Conservation (phyloP, 169 alveolate species). For the Babesia bovis region DNA sequence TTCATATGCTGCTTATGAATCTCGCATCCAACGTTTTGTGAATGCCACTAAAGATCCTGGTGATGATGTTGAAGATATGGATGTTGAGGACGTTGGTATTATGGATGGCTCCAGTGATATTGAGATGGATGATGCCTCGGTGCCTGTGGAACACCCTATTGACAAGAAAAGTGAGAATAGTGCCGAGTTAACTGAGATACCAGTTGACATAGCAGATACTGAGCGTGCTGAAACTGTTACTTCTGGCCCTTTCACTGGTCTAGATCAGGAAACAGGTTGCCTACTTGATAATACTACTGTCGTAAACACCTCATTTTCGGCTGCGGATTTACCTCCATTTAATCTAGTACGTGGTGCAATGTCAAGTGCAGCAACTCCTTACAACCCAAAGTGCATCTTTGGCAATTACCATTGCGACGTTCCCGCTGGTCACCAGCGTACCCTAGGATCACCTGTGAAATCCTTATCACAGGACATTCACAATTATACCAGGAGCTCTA, state of each 20-base stretch:
- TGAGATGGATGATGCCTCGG: not conserved
- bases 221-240: not conserved
- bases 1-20: constrained; percentile 25
- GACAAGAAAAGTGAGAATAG: not conserved
- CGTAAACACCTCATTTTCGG: not conserved
- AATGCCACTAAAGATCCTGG: not conserved
- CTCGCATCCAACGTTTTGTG: not conserved
- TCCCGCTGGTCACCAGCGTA: not conserved
- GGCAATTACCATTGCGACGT: constrained; percentile 56
- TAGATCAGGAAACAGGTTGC: not conserved
- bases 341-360: not conserved
- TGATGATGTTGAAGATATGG: not conserved
- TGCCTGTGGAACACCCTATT: not conserved
- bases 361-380: not conserved
- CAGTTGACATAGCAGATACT: not conserved
- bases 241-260: not conserved
- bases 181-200: not conserved
- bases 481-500: constrained; percentile 7
- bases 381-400: constrained; percentile 41
- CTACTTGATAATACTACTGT: not conserved
- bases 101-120: constrained; percentile 4
- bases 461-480: not conserved
- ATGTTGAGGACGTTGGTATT: not conserved
- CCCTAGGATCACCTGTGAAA: not conserved
- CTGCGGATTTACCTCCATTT: not conserved